These are phyloP conservation scores for Coix lacrymajobi DNA, from an alignment of 176 grass and related monocot genomes.

Conservation along the genomic window DNA sequence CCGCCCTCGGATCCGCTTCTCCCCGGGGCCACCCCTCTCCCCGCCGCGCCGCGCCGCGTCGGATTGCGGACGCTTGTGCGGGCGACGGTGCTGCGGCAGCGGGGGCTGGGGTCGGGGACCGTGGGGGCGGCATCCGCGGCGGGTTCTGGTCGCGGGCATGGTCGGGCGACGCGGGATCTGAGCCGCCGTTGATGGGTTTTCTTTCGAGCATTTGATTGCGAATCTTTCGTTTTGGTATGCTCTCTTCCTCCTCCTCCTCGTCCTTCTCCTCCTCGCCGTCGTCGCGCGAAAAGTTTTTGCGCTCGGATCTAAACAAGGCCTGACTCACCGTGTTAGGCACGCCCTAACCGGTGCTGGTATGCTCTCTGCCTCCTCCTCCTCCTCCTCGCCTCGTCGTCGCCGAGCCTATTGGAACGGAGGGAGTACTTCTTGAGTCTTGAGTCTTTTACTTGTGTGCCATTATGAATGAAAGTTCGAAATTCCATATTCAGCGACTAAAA, in stretches of 20 bases:
- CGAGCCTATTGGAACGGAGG: too few species aligned
- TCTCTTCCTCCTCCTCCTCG: neutral
- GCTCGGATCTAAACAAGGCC: too few species aligned
- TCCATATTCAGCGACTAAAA: neutral
- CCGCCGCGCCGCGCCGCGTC: neutral
- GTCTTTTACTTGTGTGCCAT: neutral
- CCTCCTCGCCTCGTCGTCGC: too few species aligned
- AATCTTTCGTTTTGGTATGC: neutral
- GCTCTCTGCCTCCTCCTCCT: too few species aligned
- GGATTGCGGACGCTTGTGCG: constrained; percentile 3
- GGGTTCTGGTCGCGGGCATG: neutral
- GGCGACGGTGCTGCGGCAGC: neutral
- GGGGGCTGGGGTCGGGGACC: constrained; percentile 2
- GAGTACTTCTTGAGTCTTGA: too few species aligned
- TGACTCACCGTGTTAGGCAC: too few species aligned
- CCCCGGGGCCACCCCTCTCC: constrained; percentile 2
- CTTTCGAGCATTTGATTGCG: neutral
- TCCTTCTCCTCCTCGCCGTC: neutral
- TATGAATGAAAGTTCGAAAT: neutral
- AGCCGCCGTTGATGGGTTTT: constrained; percentile 14
- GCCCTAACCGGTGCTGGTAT: too few species aligned
- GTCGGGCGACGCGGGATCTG: constrained; percentile 3
- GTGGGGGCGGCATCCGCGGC: neutral
- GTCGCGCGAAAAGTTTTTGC: neutral
- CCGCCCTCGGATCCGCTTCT: neutral